A percentile compares a stretch with the other conserved stretches of the same genome.
phyloP scores from a whole-genome alignment of 2,329 filamentous ascomycete species.

The Nothophoma quercina region DNA sequence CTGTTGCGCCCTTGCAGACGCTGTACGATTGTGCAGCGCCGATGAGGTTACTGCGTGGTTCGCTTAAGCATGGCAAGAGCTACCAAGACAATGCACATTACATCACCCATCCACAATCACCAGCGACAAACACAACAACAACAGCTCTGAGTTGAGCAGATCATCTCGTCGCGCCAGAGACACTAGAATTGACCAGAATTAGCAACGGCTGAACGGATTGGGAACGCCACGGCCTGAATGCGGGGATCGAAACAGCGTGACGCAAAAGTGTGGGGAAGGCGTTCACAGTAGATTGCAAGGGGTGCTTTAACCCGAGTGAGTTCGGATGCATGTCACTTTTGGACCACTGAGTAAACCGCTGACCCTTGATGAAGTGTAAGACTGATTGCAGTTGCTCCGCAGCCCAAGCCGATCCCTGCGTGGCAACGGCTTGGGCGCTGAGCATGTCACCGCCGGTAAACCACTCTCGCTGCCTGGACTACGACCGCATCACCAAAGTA shows the following conservation, averaged over 20 bases:
- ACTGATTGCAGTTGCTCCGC: conserved; percentile 36
- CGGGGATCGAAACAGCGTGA: conserved; percentile 16
- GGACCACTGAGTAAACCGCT: neutral
- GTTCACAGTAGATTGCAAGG: conserved; percentile 22
- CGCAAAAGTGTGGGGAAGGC: conserved; percentile 19
- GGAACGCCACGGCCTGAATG: conserved; percentile 11
- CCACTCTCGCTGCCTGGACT: conserved; percentile 9
- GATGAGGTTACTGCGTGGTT: neutral
- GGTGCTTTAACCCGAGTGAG: conserved; percentile 14
- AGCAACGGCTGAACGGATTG: neutral
- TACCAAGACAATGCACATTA: neutral
- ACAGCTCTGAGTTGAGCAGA: neutral
- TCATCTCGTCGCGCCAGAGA: neutral
- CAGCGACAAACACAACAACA: neutral
- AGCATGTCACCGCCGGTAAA: conserved; percentile 23
- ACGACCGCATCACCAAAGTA: conserved; percentile 27
- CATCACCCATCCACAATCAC: neutral
- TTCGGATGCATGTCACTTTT: conserved; percentile 12
- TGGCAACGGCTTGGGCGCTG: conserved; percentile 36
- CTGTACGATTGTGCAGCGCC: conserved; percentile 6
- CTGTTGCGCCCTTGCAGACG: conserved; percentile 11
- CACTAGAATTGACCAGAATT: neutral
- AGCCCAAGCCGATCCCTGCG: conserved; percentile 46
- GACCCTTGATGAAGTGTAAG: neutral
- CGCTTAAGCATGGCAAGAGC: neutral